A percentile compares a stretch with the other conserved stretches of the same genome.
These are phyloP conservation scores for Rhizopus sp. DNA, from an alignment of 371 early-diverging fungal genomes.

Conservation along the genomic window DNA sequence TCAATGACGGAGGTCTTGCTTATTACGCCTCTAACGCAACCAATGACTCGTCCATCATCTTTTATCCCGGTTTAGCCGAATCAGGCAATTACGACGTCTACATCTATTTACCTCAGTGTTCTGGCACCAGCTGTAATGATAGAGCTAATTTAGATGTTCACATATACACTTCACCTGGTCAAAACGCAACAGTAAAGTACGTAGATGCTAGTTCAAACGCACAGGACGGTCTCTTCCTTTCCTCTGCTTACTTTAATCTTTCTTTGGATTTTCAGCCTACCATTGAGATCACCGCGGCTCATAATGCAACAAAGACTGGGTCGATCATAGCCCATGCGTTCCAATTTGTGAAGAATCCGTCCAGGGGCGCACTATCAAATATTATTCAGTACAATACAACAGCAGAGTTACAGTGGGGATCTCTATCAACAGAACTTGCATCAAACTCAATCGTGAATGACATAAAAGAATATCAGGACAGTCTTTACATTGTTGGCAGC, in stretches of 20 bases:
- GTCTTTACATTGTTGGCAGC: constrained; percentile 40
- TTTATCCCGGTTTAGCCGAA: constrained; percentile 64
- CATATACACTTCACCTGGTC: constrained; percentile 29
- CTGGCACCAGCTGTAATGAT: constrained; percentile 42
- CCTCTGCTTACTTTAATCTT: constrained; percentile 50
- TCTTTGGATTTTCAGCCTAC: constrained; percentile 54
- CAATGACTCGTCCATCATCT: constrained; percentile 32
- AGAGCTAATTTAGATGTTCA: constrained; percentile 47
- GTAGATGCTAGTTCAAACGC: constrained; percentile 28
- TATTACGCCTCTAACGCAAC: neutral
- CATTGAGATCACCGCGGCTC: constrained; percentile 36
- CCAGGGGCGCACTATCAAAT: constrained; percentile 30
- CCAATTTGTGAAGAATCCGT: constrained; percentile 56
- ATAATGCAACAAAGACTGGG: constrained; percentile 32
- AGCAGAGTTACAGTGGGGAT: constrained; percentile 23
- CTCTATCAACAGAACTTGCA: constrained; percentile 6
- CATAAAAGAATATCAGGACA: constrained; percentile 28
- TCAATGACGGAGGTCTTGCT: neutral
- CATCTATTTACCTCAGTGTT: constrained; percentile 64
- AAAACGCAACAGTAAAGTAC: constrained; percentile 32
- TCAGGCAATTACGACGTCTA: constrained; percentile 67
- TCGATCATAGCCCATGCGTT: constrained; percentile 52
- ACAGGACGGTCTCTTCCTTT: constrained; percentile 31
- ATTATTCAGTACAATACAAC: constrained; percentile 33
- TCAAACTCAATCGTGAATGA: constrained; percentile 37